phyloP scores from a whole-genome alignment of 2,329 filamentous ascomycete species.

The Verticillium dahliae region DNA sequence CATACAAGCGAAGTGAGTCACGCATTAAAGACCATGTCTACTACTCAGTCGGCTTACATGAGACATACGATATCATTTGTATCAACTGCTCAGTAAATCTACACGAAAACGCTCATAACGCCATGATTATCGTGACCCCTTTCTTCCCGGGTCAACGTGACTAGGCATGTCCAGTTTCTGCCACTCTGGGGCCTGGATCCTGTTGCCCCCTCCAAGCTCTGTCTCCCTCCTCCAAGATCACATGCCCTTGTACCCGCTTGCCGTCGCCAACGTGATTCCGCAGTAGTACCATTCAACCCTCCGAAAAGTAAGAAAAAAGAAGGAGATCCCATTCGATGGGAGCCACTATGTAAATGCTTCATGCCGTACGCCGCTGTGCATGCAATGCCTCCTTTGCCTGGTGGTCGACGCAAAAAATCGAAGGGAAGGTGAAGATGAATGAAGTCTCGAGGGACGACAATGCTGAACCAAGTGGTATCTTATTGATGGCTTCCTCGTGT shows the following conservation, averaged over 20 bases:
- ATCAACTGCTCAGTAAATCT: conserved; percentile 15
- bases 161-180: not conserved
- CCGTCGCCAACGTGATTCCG: not conserved
- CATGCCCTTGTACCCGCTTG: not conserved
- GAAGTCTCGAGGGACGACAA: not conserved
- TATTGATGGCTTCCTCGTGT: not conserved
- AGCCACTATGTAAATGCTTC: conserved; percentile 13
- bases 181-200: not conserved
- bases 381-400: conserved; percentile 13
- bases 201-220: not conserved
- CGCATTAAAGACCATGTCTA: too few species aligned
- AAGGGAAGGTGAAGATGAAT: not conserved
- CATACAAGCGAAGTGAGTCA: too few species aligned
- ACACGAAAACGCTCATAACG: conserved; percentile 7
- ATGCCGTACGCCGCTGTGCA: conserved; percentile 13
- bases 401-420: not conserved
- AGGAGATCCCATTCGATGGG: not conserved
- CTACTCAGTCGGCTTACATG: not conserved
- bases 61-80: conserved; percentile 10
- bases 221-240: not conserved
- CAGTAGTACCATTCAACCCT: conserved; percentile 1
- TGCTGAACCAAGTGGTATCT: conserved; percentile 1
- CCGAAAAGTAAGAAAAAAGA: conserved; percentile 2
- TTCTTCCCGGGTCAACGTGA: not conserved
- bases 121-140: not conserved